Conservation (phyloP, 768 basidiomycete species). For the Thelephora aurantiotincta region DNA sequence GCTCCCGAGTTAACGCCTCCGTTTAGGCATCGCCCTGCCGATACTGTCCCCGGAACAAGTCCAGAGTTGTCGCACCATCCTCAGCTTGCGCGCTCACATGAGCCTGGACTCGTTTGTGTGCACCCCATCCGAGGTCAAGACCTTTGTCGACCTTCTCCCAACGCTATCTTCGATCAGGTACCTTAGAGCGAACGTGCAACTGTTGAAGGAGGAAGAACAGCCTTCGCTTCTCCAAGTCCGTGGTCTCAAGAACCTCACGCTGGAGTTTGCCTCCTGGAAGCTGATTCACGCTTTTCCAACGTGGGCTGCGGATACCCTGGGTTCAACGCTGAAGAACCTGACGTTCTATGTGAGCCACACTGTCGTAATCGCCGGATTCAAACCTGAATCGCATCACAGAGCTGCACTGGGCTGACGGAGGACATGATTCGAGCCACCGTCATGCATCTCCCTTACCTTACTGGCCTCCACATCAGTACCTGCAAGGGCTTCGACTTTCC, state of each 20-base stretch:
- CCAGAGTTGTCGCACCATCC: conserved; percentile 25
- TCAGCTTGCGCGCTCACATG: conserved; percentile 30
- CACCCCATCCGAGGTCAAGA: conserved; percentile 30
- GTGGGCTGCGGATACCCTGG: conserved; percentile 32
- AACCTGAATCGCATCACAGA: conserved; percentile 22
- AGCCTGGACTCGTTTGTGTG: conserved; percentile 48
- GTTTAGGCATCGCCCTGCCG: conserved; percentile 26
- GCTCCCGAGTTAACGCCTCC: conserved; percentile 31
- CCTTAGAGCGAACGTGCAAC: conserved; percentile 34
- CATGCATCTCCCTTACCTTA: conserved; percentile 34
- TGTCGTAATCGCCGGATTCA: neutral
- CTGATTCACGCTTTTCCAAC: conserved; percentile 41
- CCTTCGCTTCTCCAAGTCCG: conserved; percentile 23
- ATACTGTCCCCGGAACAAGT: conserved; percentile 27
- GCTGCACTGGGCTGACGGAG: conserved; percentile 39
- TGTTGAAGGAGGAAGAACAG: conserved; percentile 36
- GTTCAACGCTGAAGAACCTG: conserved; percentile 33
- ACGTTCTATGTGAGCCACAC: conserved; percentile 42
- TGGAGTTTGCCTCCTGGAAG: conserved; percentile 53
- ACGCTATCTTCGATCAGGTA: conserved; percentile 29
- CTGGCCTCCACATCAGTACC: conserved; percentile 43
- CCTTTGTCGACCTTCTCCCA: conserved; percentile 33
- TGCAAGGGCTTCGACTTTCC: conserved; percentile 45
- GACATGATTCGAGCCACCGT: conserved; percentile 33
- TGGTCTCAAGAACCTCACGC: conserved; percentile 28